Conservation (phyloP, 2,329 filamentous ascomycete genomes). For the Ciborinia camelliae region DNA sequence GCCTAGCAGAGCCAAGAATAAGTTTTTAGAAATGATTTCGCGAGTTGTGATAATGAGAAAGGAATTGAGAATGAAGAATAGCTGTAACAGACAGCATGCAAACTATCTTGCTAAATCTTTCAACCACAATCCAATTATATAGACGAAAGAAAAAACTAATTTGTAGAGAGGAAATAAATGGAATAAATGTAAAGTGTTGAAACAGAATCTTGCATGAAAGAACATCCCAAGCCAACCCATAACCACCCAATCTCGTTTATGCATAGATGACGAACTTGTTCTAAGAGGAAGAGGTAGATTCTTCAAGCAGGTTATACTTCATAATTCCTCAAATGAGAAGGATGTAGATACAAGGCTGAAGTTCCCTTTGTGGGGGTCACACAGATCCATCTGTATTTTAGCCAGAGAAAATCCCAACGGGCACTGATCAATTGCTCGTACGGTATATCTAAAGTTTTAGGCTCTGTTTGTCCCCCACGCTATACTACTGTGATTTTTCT, state of each 20-base stretch:
- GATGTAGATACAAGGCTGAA: neutral
- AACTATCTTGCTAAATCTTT: no score
- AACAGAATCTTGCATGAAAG: neutral
- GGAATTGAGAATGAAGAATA: no score
- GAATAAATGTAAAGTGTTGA: neutral
- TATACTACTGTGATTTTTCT: neutral
- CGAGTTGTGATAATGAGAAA: no score
- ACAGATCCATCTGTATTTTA: neutral
- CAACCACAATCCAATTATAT: no score
- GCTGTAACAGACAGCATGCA: no score
- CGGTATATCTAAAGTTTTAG: no score
- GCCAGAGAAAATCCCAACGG: no score
- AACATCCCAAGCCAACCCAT: neutral
- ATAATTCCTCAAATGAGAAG: neutral
- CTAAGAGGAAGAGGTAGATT: neutral
- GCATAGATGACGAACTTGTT: no score
- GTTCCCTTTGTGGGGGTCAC: neutral
- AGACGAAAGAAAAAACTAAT: neutral
- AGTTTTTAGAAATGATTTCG: neutral
- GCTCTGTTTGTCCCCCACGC: no score
- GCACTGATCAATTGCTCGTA: no score
- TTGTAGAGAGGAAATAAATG: neutral
- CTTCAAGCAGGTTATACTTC: neutral
- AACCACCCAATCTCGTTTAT: neutral
- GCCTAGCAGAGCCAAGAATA: neutral